Base-by-base conservation (phyloP, 768 basidiomycete genomes). In the Auricularia sp. region DNA sequence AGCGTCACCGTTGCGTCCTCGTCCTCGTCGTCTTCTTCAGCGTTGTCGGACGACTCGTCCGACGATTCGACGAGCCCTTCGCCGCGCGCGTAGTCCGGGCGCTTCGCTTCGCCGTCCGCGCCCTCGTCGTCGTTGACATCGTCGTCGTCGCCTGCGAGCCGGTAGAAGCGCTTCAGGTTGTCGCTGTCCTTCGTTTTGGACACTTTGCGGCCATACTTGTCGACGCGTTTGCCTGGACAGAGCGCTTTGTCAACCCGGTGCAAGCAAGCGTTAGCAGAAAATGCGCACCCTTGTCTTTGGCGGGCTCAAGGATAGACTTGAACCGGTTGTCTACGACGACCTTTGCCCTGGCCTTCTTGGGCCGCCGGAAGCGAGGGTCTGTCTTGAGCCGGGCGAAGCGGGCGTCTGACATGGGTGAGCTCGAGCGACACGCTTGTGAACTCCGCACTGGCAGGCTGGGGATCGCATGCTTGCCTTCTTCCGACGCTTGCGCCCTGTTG, bases 301-400 rank as follows among this genome's bases (percentile, higher is more conserved):
- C 76, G 14, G 79, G 75, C 64, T 81, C 77, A 54, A 98, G 84
- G 21, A 97, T 81, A 63, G 81, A 77, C 74, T 88, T 91, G 82
- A 98, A 99, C 29, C 97, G 87, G 11, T 93, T 87, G 73, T 99
- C 97, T 43, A 98, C 83, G 62, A 89, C 83, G 62, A 97, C 87
- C 75, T 94, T 97, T 68, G 84, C 78, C 64, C 85, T 78, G 42
- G 87, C 84, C 74, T 87, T 91, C 73, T 86, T 90, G 2, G 91
- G 90, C 36, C 84, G 83, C 33, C 94, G 81, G 78, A 99, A 99
- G 61, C 97, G 86, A 58, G 97, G 97, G 73, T 99, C 96, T 14
- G 92, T 86, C 72, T 85, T 87, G 64, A 98, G 80, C 62, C 90
- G 81, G 21, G 89, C 83, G 74, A 98, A 99, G 23, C 96, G 84